Base-by-base conservation (phyloP, 371 early-diverging fungal genomes). In the Entomophthora muscae region DNA sequence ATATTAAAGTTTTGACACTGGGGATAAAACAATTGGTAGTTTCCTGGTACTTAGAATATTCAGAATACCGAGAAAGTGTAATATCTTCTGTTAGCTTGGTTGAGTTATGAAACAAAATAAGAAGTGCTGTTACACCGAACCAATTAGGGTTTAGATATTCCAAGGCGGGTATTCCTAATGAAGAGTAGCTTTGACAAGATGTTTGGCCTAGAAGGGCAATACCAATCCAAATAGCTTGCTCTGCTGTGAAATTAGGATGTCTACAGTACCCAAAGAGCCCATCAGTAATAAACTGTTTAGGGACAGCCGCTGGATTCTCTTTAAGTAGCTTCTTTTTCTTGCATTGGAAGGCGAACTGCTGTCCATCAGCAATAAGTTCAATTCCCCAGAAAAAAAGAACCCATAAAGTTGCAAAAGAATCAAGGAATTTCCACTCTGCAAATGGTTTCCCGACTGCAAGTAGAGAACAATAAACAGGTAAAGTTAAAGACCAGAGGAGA, bases 341-440 rank as follows among this genome's bases (percentile, higher is more conserved):
- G 31, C 72, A 75, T 65, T 93, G 92, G 70, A 89, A 92, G 0
- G 61, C 67, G 74, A 80, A 91, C 67, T 90, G 89, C 65, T 95
- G 93, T 51, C 88, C 68, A 71, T 95, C 95, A 0, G 93, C 90
- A 3, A 82, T 64, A 0, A 73, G 75, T 70, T 93, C 93, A 26
- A 77, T 52, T 0, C 65, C 53, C 26, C 88, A 67, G 17, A 80
- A 71, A 0, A 58, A 55, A 1, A 83, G 42, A 66, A 80, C 83
- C 2, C 75, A 55, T 1, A 63, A 65, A 1, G 73, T 63, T 0
- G 80, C 78, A 24, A 68, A 33, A 17, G 53, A 30, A 2, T 90
- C 88, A 33, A 78, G 30, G 29, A 64, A 64, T 59, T 30, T 66
- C 63, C 63, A 64, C 66, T 65, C 32, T 53, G 1, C 51, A 29